phyloP scores from a whole-genome alignment of 768 basidiomycete genomes.

The Sporobolomyces pararoseus region DNA sequence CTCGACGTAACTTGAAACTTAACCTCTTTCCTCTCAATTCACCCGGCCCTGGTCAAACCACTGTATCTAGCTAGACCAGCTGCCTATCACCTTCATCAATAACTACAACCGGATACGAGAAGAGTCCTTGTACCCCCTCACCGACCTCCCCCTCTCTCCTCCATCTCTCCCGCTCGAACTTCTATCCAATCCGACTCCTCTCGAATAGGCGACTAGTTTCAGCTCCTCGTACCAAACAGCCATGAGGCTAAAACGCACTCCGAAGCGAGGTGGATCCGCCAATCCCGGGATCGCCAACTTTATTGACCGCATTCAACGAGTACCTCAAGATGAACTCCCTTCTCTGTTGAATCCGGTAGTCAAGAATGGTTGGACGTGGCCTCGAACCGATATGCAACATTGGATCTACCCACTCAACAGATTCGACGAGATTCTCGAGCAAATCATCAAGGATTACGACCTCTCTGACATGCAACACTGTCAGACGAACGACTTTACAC shows the following conservation, averaged over 20 bases:
- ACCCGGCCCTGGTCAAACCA: not conserved
- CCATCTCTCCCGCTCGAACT: not conserved
- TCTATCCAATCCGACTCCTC: not conserved
- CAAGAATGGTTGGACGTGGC: conserved; percentile 70
- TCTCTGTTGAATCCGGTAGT: conserved; percentile 62
- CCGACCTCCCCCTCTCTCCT: not conserved
- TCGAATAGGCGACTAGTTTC: not conserved
- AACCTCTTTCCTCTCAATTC: not conserved
- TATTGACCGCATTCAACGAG: conserved; percentile 64
- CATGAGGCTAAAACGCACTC: conserved; percentile 38
- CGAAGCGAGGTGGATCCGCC: conserved; percentile 35
- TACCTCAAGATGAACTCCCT: conserved; percentile 68
- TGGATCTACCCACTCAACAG: conserved; percentile 96
- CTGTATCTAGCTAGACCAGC: not conserved
- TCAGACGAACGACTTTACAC: conserved; percentile 73
- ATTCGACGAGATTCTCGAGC: conserved; percentile 84
- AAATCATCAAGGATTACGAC: conserved; percentile 74
- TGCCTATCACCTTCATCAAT: not conserved
- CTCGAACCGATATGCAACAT: conserved; percentile 89
- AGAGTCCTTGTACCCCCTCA: not conserved
- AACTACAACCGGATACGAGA: not conserved
- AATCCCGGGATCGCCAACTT: conserved; percentile 61
- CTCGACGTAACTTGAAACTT: no score
- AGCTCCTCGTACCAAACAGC: not conserved
- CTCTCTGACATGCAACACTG: conserved; percentile 62